Conservation (phyloP, 2,329 filamentous ascomycete species). For the Pseudogymnoascus sp. region DNA sequence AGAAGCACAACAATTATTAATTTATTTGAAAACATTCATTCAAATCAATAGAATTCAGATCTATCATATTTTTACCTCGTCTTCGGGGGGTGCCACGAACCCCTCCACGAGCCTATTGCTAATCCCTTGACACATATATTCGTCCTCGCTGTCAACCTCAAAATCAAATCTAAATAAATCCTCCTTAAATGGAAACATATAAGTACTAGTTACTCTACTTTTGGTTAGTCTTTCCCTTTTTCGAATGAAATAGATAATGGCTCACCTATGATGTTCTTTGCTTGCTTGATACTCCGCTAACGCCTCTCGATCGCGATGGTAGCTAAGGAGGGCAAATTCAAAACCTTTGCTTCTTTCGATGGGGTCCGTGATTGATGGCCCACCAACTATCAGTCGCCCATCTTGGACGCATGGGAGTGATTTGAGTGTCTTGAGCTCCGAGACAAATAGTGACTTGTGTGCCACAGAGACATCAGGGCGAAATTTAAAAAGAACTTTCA, state of each 20-base stretch:
- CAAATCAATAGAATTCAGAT: not conserved
- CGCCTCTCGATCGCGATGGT: constrained; percentile 18
- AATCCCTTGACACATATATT: constrained; percentile 15
- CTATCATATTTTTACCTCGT: not conserved
- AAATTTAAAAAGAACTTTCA: constrained; percentile 23
- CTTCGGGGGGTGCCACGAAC: not conserved
- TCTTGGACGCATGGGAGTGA: constrained; percentile 19
- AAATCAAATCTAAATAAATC: constrained; percentile 23
- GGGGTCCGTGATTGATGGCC: constrained; percentile 21
- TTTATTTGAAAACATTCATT: not conserved
- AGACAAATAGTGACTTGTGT: constrained; percentile 19
- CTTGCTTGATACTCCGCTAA: constrained; percentile 23
- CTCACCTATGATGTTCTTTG: constrained; percentile 19
- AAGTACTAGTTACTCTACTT: constrained; percentile 18
- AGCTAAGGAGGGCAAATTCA: constrained; percentile 22
- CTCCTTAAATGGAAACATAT: constrained; percentile 21
- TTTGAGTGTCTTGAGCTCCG: constrained; percentile 18
- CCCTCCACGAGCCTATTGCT: not conserved
- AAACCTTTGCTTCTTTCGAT: constrained; percentile 22
- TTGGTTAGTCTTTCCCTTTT: constrained; percentile 4
- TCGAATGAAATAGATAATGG: constrained; percentile 8
- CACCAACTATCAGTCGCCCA: constrained; percentile 21
- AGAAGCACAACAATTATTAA: not conserved
- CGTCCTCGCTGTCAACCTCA: constrained; percentile 21
- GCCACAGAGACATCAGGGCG: constrained; percentile 13